Base-by-base conservation (phyloP, 2,329 filamentous ascomycete genomes). In the Monilinia vaccinii-corymbosi region DNA sequence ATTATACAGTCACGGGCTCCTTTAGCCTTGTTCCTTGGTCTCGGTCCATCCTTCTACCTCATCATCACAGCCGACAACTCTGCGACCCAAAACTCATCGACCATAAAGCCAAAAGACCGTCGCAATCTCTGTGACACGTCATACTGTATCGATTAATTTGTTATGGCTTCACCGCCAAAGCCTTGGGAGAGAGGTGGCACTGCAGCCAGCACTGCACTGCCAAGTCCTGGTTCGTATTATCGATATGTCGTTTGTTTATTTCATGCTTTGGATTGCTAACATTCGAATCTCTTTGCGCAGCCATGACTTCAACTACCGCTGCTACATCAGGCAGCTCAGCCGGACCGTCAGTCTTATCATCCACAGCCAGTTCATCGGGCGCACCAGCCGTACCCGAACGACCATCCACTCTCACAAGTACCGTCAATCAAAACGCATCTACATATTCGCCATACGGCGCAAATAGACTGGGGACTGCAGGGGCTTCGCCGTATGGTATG, bases 371-470 rank as follows among this genome's bases (percentile, higher is more conserved):
- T 31, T 66, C 77, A 7, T 69, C 75, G 16, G 21, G 51, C 38
- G 69, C 78, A 25, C 93, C 93, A 32, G 81, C 86, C 25, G 76
- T 97, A 25, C 94, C 94, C 50, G 86, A 90, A 60, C 84, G 91
- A 65, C 92, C 94, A 9, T 85, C 87, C 57, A 84, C 89, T 13
- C 83, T 97, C 63, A 84, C 84, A 65, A 81, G 88, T 2, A 80
- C 92, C 38, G 89, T 95, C 49, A 96, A 94, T 73, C 89, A 89
- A 71, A 97, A 92, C 70, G 91, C 92, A 47, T 86, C 90, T 7
- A 87, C 86, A 62, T 96, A 96, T 73, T 91, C 88, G 3, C 77
- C 77, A 9, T 83, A 83, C 70, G 81, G 81, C 60, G 74, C 78
- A 45, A 82, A 80, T 67, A 75, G 83, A 63, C 67, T 84, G 64